Conservation (phyloP, 2,329 filamentous ascomycete species). For the Berkeleyomyces basicola region DNA sequence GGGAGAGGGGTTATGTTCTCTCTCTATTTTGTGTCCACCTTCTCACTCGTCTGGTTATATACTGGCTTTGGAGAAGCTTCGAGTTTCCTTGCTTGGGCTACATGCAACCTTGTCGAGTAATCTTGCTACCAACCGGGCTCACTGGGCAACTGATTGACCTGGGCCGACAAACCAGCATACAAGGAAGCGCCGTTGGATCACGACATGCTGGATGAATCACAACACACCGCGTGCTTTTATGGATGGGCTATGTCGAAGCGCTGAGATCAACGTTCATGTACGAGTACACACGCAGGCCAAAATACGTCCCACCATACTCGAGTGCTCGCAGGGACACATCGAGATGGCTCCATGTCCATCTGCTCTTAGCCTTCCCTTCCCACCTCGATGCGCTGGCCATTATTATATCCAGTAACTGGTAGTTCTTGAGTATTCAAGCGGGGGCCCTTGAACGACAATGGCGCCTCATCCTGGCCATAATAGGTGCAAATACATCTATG, state of each 20-base stretch:
- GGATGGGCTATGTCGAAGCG: too few relatives aligned
- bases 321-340: too few relatives aligned
- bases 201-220: too few relatives aligned
- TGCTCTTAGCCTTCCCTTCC: not conserved
- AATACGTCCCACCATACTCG: too few relatives aligned
- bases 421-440: not conserved
- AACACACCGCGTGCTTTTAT: too few relatives aligned
- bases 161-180: too few relatives aligned
- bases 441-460: not conserved
- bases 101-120: not conserved
- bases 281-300: too few relatives aligned
- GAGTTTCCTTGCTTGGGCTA: not conserved
- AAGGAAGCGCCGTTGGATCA: too few relatives aligned
- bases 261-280: too few relatives aligned
- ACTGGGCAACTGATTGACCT: too few relatives aligned
- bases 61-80: not conserved
- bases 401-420: too few relatives aligned
- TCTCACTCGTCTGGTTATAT: not conserved
- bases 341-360: too few relatives aligned
- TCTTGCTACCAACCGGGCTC: not conserved
- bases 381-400: not conserved
- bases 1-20: not conserved
- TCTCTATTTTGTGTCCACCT: not conserved
- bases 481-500: not conserved
- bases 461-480: not conserved